A percentile compares a stretch with the other conserved stretches of the same genome.
phyloP scores from a whole-genome alignment of 768 basidiomycete species.

The Agaricus sinodeliciosus region DNA sequence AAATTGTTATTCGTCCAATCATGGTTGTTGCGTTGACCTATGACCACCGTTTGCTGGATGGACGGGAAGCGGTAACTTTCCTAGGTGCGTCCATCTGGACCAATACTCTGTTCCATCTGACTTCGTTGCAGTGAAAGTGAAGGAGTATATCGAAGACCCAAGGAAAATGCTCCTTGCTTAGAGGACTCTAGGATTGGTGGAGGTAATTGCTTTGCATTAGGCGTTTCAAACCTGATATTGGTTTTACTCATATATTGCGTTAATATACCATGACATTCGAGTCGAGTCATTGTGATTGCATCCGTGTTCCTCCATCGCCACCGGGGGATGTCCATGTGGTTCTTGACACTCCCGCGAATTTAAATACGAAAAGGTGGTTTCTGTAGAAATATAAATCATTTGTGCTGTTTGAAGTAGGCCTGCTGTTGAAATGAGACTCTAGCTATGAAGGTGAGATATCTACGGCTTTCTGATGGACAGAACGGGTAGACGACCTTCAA shows the following conservation, averaged over 20 bases:
- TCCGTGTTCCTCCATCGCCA: neutral
- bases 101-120: neutral
- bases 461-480: too few species aligned
- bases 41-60: slow-evolving; percentile 93
- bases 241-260: slow-evolving; percentile 2
- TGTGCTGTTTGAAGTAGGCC: too few species aligned
- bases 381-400: too few species aligned
- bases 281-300: neutral
- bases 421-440: too few species aligned
- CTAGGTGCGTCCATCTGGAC: slow-evolving; percentile 56
- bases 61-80: slow-evolving; percentile 95
- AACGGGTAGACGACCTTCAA: too few species aligned
- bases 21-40: slow-evolving; percentile 95
- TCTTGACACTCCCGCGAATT: too few species aligned
- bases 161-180: slow-evolving; percentile 73
- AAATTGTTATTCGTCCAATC: slow-evolving; percentile 95
- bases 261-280: neutral
- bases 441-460: too few species aligned
- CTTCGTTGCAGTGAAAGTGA: slow-evolving; percentile 63
- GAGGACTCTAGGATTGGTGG: neutral
- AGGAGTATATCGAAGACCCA: slow-evolving; percentile 94
- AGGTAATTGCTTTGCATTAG: neutral
- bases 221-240: neutral
- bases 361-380: too few species aligned
- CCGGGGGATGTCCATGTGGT: too few species aligned